Percentiles rank a stretch among this genome's conserved stretches.
Evolutionary conservation across 768 basidiomycete species (phyloP).

Genomic region (Chalciporus sphaerocephalus): DNA sequence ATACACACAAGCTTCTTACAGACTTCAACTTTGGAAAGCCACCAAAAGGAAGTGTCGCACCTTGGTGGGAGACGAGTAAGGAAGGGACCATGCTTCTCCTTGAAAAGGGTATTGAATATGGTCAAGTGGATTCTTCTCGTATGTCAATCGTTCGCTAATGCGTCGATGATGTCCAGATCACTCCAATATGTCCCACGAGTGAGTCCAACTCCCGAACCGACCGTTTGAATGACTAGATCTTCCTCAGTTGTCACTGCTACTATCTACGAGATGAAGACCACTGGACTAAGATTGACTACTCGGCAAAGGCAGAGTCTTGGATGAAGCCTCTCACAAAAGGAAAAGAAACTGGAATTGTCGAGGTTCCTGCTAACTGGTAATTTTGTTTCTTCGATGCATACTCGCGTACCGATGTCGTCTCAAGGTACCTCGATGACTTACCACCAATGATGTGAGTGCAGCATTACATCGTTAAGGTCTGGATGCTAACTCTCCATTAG

Average conservation of each 20-base stretch:
- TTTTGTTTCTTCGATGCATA: neutral
- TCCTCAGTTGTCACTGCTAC: slow-evolving; percentile 52
- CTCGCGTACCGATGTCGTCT: neutral
- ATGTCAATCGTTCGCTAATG: slow-evolving; percentile 8
- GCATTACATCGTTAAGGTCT: neutral
- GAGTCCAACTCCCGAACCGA: slow-evolving; percentile 1
- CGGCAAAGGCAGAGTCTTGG: slow-evolving; percentile 55
- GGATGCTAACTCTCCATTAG: slow-evolving; percentile 27
- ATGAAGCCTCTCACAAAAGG: slow-evolving; percentile 70
- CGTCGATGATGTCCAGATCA: slow-evolving; percentile 38
- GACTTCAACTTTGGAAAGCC: slow-evolving; percentile 57
- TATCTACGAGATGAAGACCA: slow-evolving; percentile 64
- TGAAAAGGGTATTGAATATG: slow-evolving; percentile 73
- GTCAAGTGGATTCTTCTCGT: slow-evolving; percentile 29
- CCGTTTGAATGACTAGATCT: neutral
- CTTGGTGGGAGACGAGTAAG: slow-evolving; percentile 77
- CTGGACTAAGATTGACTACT: slow-evolving; percentile 73
- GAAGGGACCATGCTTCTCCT: slow-evolving; percentile 61
- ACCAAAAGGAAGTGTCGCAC: slow-evolving; percentile 64
- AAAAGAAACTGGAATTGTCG: slow-evolving; percentile 56
- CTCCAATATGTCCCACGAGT: slow-evolving; percentile 55
- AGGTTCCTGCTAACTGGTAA: slow-evolving; percentile 71
- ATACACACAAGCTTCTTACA: slow-evolving; percentile 61
- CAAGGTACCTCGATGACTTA: slow-evolving; percentile 66
- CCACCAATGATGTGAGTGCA: slow-evolving; percentile 63